Percentiles rank a stretch among this genome's conserved stretches.
phyloP scores from a whole-genome alignment of 2,329 filamentous ascomycete species.

The Fusarium siculi region DNA sequence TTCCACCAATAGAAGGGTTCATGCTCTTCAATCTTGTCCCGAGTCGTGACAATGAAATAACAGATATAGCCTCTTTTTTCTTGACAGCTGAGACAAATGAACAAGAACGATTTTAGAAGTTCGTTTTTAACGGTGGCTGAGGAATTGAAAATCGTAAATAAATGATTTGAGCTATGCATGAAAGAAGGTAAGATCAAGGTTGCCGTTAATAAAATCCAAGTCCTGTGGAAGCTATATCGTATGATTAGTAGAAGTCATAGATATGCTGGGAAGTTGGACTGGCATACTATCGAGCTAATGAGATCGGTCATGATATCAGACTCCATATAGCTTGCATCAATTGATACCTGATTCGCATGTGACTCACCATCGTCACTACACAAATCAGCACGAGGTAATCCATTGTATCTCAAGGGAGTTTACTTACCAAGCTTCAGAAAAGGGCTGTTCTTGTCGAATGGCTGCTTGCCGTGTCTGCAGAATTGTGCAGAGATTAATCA shows the following conservation, averaged over 20 bases:
- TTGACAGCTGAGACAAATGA: no score
- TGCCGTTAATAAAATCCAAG: background rate
- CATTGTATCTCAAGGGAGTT: rapidly evolving
- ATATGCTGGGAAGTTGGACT: background rate
- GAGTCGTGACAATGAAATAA: no score
- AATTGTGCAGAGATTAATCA: background rate
- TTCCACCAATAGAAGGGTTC: conserved; percentile 10
- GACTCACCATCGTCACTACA: background rate
- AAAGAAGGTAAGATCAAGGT: background rate
- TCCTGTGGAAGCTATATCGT: background rate
- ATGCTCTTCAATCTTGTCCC: rapidly evolving
- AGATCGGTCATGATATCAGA: background rate
- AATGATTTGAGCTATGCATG: background rate
- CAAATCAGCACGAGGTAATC: background rate
- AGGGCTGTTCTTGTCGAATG: background rate
- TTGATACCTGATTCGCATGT: background rate
- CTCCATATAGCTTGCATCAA: background rate
- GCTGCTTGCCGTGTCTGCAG: background rate
- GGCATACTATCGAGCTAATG: background rate
- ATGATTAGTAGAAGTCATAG: background rate
- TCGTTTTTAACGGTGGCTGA: no score
- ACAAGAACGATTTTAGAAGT: no score
- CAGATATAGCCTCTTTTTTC: no score
- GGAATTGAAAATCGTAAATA: no score
- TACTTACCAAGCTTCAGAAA: background rate